Base-by-base conservation (phyloP, 148 eudicot species). In the Chenopodium album region DNA sequence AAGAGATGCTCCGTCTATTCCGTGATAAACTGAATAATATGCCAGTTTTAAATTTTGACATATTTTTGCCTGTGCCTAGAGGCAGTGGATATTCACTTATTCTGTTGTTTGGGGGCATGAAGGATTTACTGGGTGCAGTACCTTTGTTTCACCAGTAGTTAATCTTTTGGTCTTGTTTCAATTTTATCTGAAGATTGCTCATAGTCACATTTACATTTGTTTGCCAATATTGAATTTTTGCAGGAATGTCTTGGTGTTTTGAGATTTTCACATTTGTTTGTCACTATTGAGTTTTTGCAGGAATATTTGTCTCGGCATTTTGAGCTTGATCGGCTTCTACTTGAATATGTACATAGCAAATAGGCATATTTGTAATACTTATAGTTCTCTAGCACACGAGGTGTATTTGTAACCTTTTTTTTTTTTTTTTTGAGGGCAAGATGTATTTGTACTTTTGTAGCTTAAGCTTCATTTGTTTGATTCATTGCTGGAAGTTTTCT, bases 271-370 rank as follows among this genome's bases (percentile, higher is more conserved):
- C 7, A 37, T 41, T 73, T 52, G 13, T 52, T 1, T 19, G 19
- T 73, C 32, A 11, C 9, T 44, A 34, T 74, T 28, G n/a, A 34
- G 66, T 63, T 63, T 62, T 89, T 88, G 88, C 98, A 95, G 98
- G 90, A 88, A 88, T 85, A 81, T 71, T 81, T 95, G 66, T 89
- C 94, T 76, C 90, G 83, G 81, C 90, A 90, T 85, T 95, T 95
- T 85, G 97, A 91, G 90, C 98, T 95, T 82, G 98, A 95, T 81
- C 86, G 88, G 66, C 89, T 83, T 76, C 94, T 95, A 28, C 88
- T 95, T 71, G 93, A 91, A 60, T 93, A 93, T 85, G 91, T 93
- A 48, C 92, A 90, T 64, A 84, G 84, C 54, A 92, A 89, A 93
- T 93, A 91, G 89, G 85, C 81, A 78, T n/a, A 32, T 75, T 54